Conservation (phyloP, 108 stramenopile genomes). For the Pseudonitzschia multiseries region DNA sequence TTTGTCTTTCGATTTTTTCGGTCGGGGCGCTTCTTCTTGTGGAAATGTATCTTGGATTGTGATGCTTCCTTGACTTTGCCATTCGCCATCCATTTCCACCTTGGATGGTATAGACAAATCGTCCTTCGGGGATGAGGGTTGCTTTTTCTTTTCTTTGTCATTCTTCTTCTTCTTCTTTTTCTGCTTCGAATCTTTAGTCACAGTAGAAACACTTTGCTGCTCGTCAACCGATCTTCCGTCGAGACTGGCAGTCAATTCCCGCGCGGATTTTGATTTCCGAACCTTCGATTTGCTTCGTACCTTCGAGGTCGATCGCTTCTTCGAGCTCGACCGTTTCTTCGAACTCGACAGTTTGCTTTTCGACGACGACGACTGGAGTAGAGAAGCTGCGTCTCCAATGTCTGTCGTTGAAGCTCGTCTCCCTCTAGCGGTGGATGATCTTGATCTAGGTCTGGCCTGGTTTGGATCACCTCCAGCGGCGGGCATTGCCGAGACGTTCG, state of each 20-base stretch:
- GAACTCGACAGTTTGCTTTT: background rate
- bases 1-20: conserved; percentile 4
- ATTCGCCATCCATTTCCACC: conserved; percentile 21
- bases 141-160: background rate
- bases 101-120: background rate
- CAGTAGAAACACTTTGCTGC: background rate
- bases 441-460: background rate
- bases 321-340: background rate
- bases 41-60: background rate
- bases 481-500: background rate
- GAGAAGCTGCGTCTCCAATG: background rate
- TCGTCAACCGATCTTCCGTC: background rate
- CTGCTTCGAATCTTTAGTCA: conserved; percentile 10
- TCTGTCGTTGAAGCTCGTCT: background rate
- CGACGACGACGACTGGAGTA: background rate
- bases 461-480: background rate
- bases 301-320: background rate
- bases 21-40: background rate
- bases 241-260: background rate
- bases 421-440: conserved; percentile 7
- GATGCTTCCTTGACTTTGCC: background rate
- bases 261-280: background rate
- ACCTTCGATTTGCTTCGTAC: background rate
- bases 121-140: background rate
- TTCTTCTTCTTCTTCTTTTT: conserved; percentile 13